Percentiles rank a stretch among this genome's conserved stretches.
These are phyloP conservation scores for Dictyostelium discoideum DNA, from an alignment of 78 protist species.

Conservation along the genomic window dicty_2.7 NC_007089.4:5741001-5741500, in stretches of 20 bases:
- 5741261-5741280: background rate
- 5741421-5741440: conserved; percentile 95
- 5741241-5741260: background rate
- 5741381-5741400: conserved; percentile 50
- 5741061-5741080: too few relatives aligned
- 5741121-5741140: too few relatives aligned
- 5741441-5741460: conserved; percentile 90
- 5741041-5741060: too few relatives aligned
- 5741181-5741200: too few relatives aligned
- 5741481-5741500: conserved; percentile 79
- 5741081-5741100: too few relatives aligned
- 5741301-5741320: background rate
- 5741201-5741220: too few relatives aligned
- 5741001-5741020: too few relatives aligned
- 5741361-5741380: background rate
- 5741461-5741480: conserved; percentile 83
- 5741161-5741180: too few relatives aligned
- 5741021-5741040: too few relatives aligned
- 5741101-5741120: too few relatives aligned
- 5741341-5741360: background rate
- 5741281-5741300: background rate
- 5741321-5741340: background rate
- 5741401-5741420: conserved; percentile 86
- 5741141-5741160: too few relatives aligned
- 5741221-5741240: background rate